A percentile compares a stretch with the other conserved stretches of the same genome.
These are phyloP conservation scores for Phytophthora palmivora DNA, from an alignment of 352 stramenopile species.

Conservation along the genomic window DNA sequence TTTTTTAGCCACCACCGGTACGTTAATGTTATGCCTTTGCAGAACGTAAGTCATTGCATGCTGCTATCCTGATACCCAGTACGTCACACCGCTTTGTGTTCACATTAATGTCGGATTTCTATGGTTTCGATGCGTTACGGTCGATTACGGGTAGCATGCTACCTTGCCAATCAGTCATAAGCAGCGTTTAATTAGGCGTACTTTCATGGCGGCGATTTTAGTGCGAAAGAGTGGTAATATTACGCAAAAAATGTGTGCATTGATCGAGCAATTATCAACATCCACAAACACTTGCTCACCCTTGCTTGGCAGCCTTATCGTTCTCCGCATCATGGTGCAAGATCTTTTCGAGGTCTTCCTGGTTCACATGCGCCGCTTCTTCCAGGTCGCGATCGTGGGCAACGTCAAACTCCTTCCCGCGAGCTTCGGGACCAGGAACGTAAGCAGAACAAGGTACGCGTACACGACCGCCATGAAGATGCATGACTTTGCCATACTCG, in stretches of 20 bases:
- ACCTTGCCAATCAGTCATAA: too few relatives aligned
- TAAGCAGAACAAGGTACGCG: slow-evolving; percentile 47
- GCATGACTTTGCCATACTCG: slow-evolving; percentile 57
- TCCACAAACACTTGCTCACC: slow-evolving; percentile 11
- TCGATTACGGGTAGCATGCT: too few relatives aligned
- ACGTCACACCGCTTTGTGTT: slow-evolving; percentile 1
- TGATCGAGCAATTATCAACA: slow-evolving; percentile 7
- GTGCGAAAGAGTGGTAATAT: not conserved
- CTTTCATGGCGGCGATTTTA: slow-evolving; percentile 15
- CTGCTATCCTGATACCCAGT: not conserved
- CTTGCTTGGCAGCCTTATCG: slow-evolving; percentile 38
- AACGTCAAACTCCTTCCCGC: slow-evolving; percentile 56
- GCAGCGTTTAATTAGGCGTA: too few relatives aligned
- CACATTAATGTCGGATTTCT: not conserved
- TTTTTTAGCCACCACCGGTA: slow-evolving; percentile 5
- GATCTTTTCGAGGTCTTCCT: slow-evolving; percentile 47
- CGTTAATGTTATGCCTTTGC: slow-evolving; percentile 12
- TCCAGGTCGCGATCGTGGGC: slow-evolving; percentile 42
- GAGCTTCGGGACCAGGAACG: slow-evolving; percentile 46
- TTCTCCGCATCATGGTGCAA: slow-evolving; percentile 31
- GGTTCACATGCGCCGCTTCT: slow-evolving; percentile 35
- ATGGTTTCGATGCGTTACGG: too few relatives aligned
- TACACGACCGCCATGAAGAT: slow-evolving; percentile 55
- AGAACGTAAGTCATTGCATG: slow-evolving; percentile 1
- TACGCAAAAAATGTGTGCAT: slow-evolving; percentile 25